These are phyloP conservation scores for Chaetomium tenue DNA, from an alignment of 495 filamentous ascomycete species.

Conservation along the genomic window DNA sequence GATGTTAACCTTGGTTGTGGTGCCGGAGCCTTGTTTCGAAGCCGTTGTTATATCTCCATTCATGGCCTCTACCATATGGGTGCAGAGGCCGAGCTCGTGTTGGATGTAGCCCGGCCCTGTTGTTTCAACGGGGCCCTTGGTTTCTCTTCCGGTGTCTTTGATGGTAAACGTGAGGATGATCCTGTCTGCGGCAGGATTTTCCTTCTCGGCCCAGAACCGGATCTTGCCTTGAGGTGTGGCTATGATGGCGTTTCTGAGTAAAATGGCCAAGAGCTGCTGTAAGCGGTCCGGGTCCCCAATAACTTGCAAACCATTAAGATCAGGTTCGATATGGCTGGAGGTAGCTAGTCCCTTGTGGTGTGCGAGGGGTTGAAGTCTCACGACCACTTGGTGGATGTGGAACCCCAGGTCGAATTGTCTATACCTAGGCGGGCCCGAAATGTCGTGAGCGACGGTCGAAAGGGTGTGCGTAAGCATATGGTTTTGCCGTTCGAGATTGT, in stretches of 20 bases:
- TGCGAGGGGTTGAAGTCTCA: constrained; percentile 60
- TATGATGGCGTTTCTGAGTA: constrained; percentile 82
- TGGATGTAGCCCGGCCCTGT: constrained; percentile 79
- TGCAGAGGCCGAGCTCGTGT: constrained; percentile 76
- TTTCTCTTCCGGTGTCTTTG: constrained; percentile 81
- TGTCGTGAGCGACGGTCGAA: constrained; percentile 62
- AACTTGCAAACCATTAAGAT: constrained; percentile 49
- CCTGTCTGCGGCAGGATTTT: constrained; percentile 49
- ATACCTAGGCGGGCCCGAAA: constrained; percentile 82
- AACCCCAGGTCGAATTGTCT: constrained; percentile 74
- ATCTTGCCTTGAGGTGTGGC: constrained; percentile 72
- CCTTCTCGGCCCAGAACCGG: constrained; percentile 48
- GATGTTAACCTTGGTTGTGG: constrained; percentile 64
- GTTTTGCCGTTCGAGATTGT: constrained; percentile 41
- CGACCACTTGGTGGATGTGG: constrained; percentile 67
- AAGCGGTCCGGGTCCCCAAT: constrained; percentile 77
- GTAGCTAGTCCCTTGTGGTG: constrained; percentile 61
- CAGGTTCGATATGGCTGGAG: too few relatives aligned
- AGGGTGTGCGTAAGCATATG: too few relatives aligned
- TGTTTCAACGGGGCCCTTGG: constrained; percentile 74
- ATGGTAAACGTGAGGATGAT: constrained; percentile 61
- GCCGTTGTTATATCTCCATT: constrained; percentile 66
- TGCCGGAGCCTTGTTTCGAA: constrained; percentile 59
- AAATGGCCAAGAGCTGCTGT: constrained; percentile 79
- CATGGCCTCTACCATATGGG: constrained; percentile 78